Evolutionary conservation across 495 filamentous ascomycete species (phyloP), one percentile per base, ranked within the genome.

Genomic region (Xylaria sp.): DNA sequence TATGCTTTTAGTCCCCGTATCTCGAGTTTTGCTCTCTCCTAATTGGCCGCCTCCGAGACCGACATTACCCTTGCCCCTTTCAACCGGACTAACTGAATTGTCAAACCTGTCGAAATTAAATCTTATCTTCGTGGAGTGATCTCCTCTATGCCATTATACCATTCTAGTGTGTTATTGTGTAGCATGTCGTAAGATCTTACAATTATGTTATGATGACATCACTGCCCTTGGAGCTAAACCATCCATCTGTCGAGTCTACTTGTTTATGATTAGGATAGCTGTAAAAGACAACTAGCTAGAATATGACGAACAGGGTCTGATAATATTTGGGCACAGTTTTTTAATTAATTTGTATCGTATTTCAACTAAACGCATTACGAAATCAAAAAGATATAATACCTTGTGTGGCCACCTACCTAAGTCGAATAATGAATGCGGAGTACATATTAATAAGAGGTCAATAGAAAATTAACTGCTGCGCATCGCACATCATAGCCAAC

Each of bases 401-500:
- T 19, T 5, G 17, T 50, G n/a, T n/a, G n/a, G n/a, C n/a, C n/a
- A n/a, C n/a, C 21, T 50, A 53, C 4, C 50, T 15, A 19, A 53
- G 14, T 9, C 48, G n/a, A 6, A 9, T 24, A 52, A 52, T 12
- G 24, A 24, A 24, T 48, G 44, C 44, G 44, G 17, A 48, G 44
- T 50, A 1, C 19, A 6, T 50, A 21, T 2, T n/a, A 21, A 44
- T 17, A 52, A 52, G 21, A 52, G 17, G 19, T 35, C 17, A 58
- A 35, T 35, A 58, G 29, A 58, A 29, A 58, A 58, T 19, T 26
- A 53, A 29, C 12, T 53, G 53, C 12, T 35, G 26, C 53, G 26
- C 53, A 58, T 31, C 53, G 35, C 37, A 24, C 35, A 61, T 61
- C 58, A 37, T 40, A 41, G 35, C 58, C 58, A 61, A 2, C 58